Evolutionary conservation across 345 rosid species (phyloP).

Genomic region (Aquilaria sinensis): DNA sequence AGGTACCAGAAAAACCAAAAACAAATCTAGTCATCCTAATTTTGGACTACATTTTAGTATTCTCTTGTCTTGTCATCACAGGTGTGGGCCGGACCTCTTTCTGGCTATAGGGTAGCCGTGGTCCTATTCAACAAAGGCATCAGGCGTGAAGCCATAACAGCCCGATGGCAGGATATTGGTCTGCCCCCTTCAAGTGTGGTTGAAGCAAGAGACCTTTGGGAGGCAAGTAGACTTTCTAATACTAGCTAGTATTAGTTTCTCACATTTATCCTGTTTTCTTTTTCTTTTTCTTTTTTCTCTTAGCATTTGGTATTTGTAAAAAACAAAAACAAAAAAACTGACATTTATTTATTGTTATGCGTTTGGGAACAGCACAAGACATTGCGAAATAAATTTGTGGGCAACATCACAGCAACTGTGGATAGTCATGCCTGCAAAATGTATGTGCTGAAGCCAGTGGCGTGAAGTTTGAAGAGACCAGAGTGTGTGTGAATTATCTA

Average conservation of each 20-base stretch:
- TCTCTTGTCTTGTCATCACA: conserved; percentile 8
- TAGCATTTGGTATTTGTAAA: no score
- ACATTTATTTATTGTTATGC: no score
- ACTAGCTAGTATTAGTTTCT: no score
- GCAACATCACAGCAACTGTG: conserved; percentile 52
- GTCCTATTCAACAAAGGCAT: conserved; percentile 58
- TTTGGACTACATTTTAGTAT: background rate
- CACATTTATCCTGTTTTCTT: background rate
- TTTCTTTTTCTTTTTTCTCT: background rate
- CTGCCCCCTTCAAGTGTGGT: conserved; percentile 35
- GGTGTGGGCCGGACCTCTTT: conserved; percentile 80
- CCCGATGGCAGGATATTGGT: conserved; percentile 69
- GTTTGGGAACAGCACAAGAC: conserved; percentile 58
- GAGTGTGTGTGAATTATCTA: no score
- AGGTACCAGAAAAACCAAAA: conserved; percentile 32
- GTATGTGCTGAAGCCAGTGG: conserved; percentile 63
- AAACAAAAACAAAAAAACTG: no score
- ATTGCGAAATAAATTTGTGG: conserved; percentile 38
- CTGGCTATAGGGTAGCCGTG: conserved; percentile 46
- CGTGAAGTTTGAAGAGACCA: no score
- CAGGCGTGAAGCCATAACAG: conserved; percentile 31
- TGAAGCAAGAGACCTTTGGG: conserved; percentile 73
- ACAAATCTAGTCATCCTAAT: no score
- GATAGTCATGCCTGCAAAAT: conserved; percentile 62
- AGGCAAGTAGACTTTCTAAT: conserved; percentile 25